Conservation (phyloP, 2,329 filamentous ascomycete genomes). For the Xylaria arbuscula region DNA sequence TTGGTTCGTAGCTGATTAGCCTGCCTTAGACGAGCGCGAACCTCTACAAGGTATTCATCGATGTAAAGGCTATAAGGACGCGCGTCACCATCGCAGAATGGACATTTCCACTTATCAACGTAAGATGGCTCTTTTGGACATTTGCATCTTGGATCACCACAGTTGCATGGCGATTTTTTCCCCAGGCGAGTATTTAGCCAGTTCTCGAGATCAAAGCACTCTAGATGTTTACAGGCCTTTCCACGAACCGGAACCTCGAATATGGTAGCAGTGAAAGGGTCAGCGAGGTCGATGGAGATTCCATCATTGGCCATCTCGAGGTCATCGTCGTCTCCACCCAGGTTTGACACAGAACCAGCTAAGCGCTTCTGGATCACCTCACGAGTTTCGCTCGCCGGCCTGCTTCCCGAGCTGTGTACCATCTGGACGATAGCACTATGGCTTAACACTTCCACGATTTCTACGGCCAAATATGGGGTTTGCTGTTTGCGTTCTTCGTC, state of each 20-base stretch:
- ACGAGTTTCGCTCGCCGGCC: constrained; percentile 62
- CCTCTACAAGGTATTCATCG: constrained; percentile 77
- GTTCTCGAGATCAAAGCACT: constrained; percentile 90
- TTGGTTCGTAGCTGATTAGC: constrained; percentile 62
- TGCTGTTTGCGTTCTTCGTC: constrained; percentile 39
- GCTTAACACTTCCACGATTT: constrained; percentile 70
- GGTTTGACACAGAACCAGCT: constrained; percentile 44
- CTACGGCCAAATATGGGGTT: constrained; percentile 75
- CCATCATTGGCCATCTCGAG: constrained; percentile 67
- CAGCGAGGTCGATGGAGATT: constrained; percentile 71
- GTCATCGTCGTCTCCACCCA: constrained; percentile 68
- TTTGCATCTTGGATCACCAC: constrained; percentile 51
- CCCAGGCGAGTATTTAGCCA: constrained; percentile 76
- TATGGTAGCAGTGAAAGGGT: constrained; percentile 73
- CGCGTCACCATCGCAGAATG: constrained; percentile 82
- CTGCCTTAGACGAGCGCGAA: constrained; percentile 66
- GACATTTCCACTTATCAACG: constrained; percentile 85
- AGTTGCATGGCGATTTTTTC: constrained; percentile 52
- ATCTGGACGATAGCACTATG: constrained; percentile 58
- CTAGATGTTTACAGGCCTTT: constrained; percentile 75
- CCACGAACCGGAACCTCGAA: constrained; percentile 80
- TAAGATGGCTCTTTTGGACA: constrained; percentile 63
- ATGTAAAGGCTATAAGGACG: constrained; percentile 76
- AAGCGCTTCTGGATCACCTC: constrained; percentile 66
- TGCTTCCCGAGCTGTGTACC: constrained; percentile 52